A percentile compares a stretch with the other conserved stretches of the same genome.
phyloP scores from a whole-genome alignment of 768 basidiomycete species.

The Hygrophorus pudorinus region DNA sequence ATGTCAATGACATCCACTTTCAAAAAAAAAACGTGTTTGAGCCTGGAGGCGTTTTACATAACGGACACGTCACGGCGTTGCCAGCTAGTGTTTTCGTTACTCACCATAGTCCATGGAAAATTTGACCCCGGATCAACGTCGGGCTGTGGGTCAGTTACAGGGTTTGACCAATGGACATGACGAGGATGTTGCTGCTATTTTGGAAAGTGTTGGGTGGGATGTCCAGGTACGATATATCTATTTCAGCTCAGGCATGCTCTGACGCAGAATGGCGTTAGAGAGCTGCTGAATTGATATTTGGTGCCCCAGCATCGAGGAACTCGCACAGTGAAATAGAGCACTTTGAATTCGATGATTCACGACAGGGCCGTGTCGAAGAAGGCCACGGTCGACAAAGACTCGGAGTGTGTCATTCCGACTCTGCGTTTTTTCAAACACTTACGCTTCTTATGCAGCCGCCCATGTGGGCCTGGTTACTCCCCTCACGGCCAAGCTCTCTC shows the following conservation, averaged over 20 bases:
- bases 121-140: conserved; percentile 15
- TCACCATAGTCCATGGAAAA: not conserved
- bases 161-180: conserved; percentile 53
- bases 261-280: conserved; percentile 22
- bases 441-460: conserved; percentile 7
- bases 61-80: no score
- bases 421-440: no score
- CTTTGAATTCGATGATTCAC: conserved; percentile 46
- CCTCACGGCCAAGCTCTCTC: conserved; percentile 15
- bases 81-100: no score
- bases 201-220: conserved; percentile 61
- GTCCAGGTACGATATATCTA: conserved; percentile 40
- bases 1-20: no score
- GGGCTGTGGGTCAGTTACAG: conserved; percentile 36
- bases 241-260: not conserved
- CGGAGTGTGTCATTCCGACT: conserved; percentile 5
- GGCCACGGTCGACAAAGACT: conserved; percentile 9
- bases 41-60: no score
- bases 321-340: conserved; percentile 19
- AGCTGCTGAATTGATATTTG: conserved; percentile 54
- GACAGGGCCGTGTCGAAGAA: conserved; percentile 19
- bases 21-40: no score
- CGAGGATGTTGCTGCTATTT: conserved; percentile 50
- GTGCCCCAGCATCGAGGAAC: conserved; percentile 14
- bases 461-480: conserved; percentile 7